Conservation (phyloP, 164 flowering plant genomes). For the Santalum album region DNA sequence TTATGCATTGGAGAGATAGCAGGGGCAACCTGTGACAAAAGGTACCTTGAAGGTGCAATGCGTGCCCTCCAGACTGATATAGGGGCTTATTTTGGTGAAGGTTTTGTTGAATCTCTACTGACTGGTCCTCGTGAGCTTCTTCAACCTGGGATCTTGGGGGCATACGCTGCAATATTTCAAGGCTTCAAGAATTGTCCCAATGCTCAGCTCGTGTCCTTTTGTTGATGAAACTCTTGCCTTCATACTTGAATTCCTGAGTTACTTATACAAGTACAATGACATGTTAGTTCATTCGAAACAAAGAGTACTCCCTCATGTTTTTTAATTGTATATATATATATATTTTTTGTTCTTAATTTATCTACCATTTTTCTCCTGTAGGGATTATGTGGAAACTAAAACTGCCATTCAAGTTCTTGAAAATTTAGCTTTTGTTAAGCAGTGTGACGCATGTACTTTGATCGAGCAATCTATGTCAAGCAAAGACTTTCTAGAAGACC, state of each 20-base stretch:
- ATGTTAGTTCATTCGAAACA: conserved; percentile 25
- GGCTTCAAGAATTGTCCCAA: conserved; percentile 48
- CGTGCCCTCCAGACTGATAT: conserved; percentile 67
- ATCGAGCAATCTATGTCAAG: too few species aligned
- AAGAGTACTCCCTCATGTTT: background rate
- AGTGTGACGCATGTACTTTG: too few species aligned
- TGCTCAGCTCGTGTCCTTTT: conserved; percentile 45
- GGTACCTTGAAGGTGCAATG: conserved; percentile 56
- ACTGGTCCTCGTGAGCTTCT: conserved; percentile 35
- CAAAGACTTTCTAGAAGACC: too few species aligned
- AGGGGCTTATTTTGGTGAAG: conserved; percentile 29
- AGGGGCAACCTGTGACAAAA: conserved; percentile 51
- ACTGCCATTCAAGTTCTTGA: conserved; percentile 80
- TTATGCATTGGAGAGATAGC: conserved; percentile 63
- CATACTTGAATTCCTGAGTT: conserved; percentile 40
- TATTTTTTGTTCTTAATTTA: background rate
- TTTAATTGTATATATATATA: background rate
- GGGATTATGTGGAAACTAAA: conserved; percentile 81
- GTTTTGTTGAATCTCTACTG: conserved; percentile 44
- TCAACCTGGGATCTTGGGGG: conserved; percentile 50
- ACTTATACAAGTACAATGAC: conserved; percentile 43
- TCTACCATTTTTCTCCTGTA: conserved; percentile 7
- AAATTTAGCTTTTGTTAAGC: conserved; percentile 39
- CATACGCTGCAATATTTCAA: conserved; percentile 56
- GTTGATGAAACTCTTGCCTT: conserved; percentile 27